These are phyloP conservation scores for Peronospora tabacina DNA, from an alignment of 352 stramenopile species.

Conservation along the genomic window DNA sequence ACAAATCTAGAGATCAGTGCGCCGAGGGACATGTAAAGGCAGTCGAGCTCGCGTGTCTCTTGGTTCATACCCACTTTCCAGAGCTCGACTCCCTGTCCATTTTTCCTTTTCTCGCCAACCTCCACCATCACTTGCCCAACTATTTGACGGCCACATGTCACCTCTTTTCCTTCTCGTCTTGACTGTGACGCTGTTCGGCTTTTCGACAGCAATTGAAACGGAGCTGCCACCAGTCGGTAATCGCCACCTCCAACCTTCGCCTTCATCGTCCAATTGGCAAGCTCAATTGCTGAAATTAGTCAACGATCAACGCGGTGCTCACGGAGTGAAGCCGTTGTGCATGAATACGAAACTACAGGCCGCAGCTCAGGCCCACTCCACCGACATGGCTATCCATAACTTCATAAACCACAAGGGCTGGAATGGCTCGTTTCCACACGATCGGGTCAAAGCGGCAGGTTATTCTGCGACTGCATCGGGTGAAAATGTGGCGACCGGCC, in stretches of 20 bases:
- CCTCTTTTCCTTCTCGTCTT: slow-evolving; percentile 8
- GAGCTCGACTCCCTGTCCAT: slow-evolving; percentile 4
- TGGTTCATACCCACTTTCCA: too few relatives aligned
- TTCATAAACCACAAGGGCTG: slow-evolving; percentile 51
- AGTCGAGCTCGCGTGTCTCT: too few relatives aligned
- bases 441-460: slow-evolving; percentile 29
- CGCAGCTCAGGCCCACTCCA: slow-evolving; percentile 23
- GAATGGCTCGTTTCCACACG: slow-evolving; percentile 30
- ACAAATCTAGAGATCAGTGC: too few relatives aligned
- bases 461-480: slow-evolving; percentile 40
- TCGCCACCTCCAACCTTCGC: slow-evolving; percentile 19
- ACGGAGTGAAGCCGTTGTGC: slow-evolving; percentile 29
- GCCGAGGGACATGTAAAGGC: too few relatives aligned
- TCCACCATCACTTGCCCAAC: background rate
- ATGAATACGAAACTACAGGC: slow-evolving; percentile 33
- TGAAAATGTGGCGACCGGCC: slow-evolving; percentile 54
- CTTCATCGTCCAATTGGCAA: slow-evolving; percentile 19
- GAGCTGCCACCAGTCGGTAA: background rate
- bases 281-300: slow-evolving; percentile 37
- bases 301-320: slow-evolving; percentile 39
- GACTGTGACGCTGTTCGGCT: slow-evolving; percentile 7
- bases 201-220: slow-evolving; percentile 4
- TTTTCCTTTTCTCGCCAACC: slow-evolving; percentile 16
- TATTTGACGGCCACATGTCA: slow-evolving; percentile 8
- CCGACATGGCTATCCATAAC: slow-evolving; percentile 40